A percentile compares a stretch with the other conserved stretches of the same genome.
Conservation (phyloP, 805 yeast genomes). For the Teunomyces funiuensis region DNA sequence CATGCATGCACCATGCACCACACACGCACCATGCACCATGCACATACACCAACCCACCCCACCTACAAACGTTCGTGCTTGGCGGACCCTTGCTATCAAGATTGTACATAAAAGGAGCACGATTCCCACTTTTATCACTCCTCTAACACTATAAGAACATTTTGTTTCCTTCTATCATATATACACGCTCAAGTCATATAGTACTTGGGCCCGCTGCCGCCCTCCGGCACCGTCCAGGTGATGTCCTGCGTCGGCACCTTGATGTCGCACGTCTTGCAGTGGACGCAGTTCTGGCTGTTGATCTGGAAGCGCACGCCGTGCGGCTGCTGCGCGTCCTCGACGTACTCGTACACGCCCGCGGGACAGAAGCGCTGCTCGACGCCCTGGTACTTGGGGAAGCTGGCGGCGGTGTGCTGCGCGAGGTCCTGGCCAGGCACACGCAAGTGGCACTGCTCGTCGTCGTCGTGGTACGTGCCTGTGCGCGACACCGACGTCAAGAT, state of each 20-base stretch:
- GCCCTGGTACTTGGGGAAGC: constrained; percentile 81
- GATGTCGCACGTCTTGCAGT: constrained; percentile 97
- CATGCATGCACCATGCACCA: too few relatives aligned
- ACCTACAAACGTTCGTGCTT: too few relatives aligned
- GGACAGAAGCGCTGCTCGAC: constrained; percentile 94
- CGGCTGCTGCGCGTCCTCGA: constrained; percentile 56
- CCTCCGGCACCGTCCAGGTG: constrained; percentile 97
- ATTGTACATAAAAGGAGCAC: too few relatives aligned
- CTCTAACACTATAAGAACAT: too few relatives aligned
- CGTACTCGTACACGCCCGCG: constrained; percentile 95
- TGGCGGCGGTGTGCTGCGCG: constrained; percentile 60
- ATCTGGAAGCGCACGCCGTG: constrained; percentile 84
- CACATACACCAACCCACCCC: too few relatives aligned
- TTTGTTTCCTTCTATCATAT: too few relatives aligned
- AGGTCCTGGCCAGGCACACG: constrained; percentile 60
- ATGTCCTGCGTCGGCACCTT: constrained; percentile 95
- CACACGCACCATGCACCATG: too few relatives aligned
- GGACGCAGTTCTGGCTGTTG: constrained; percentile 96
- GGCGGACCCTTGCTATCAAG: too few relatives aligned
- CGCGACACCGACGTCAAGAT: constrained; percentile 91
- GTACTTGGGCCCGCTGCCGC: constrained; percentile 98
- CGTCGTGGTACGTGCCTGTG: constrained; percentile 95
- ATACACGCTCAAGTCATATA: constrained; percentile 75
- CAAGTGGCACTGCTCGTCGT: constrained; percentile 88
- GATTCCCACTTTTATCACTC: too few relatives aligned